Base-by-base conservation (phyloP, 108 stramenopile genomes). In the Cyclotella atomus region DNA sequence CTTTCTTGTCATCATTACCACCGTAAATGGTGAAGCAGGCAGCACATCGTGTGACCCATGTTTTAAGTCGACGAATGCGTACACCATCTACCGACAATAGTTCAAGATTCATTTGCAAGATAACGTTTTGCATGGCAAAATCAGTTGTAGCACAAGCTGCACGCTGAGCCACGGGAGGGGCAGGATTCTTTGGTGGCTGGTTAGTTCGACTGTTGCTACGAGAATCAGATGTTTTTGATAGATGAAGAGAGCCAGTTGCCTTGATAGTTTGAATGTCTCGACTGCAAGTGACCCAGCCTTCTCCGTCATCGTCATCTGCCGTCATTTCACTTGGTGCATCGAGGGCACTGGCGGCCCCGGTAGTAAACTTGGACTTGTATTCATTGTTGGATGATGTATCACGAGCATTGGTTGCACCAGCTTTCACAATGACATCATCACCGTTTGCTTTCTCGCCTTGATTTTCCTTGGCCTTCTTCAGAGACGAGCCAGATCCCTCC, bases 91-190 rank as follows among this genome's bases (percentile, higher is more conserved):
- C 78, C 2, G 94, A 85, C 33, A 98, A 59, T 14, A 99, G 78
- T 44, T 84, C 85, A 62, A 99, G 82, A 52, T 95, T 95, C 96
- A 99, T 96, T 84, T 97, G 97, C 19, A 99, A 75, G 23, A 99
- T 76, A 2, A 99, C 98, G 83, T 99, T 99, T 77, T 99, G 99
- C 98, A 98, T 98, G 44, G 97, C 97, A 77, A 97, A 99, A 82
- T 99, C 99, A 28, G 97, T 96, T 19, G 99, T 99, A 32, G 96
- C 92, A 82, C 98, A 98, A 10, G 96, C 97, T 23, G 91, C 72
- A 28, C 95, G 85, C 72, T 79, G 81, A 2, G 68, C 68, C 15
- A 71, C 69, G 24, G 87, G 88, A 23, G 90, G 92, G 1, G 62
- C 67, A 30, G 47, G 64, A 29, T 76, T 68, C 36, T 60, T 77